phyloP scores from a whole-genome alignment of 2,329 filamentous ascomycete species.

The Paecilomyces fulvus region DNA sequence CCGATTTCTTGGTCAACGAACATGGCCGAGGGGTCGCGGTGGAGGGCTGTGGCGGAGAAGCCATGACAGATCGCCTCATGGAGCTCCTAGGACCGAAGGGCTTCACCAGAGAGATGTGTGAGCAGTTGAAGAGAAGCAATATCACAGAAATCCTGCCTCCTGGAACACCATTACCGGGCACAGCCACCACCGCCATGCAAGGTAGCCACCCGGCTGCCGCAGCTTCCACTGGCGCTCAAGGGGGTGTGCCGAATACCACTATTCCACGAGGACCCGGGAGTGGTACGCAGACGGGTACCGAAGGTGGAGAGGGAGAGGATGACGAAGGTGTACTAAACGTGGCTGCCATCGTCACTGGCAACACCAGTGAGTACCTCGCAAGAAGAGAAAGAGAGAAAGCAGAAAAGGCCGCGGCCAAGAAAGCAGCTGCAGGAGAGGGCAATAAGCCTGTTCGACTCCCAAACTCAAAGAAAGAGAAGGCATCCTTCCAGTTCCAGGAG shows the following conservation, averaged over 20 bases:
- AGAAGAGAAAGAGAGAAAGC: slow-evolving; percentile 56
- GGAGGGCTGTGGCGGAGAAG: slow-evolving; percentile 70
- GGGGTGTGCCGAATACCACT: slow-evolving; percentile 31
- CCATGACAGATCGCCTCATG: slow-evolving; percentile 67
- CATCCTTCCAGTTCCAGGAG: slow-evolving; percentile 55
- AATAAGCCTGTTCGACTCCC: slow-evolving; percentile 45
- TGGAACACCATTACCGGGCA: slow-evolving; percentile 46
- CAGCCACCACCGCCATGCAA: slow-evolving; percentile 32
- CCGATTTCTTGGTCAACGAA: slow-evolving; percentile 70
- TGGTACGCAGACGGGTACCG: slow-evolving; percentile 47
- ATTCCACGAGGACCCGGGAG: slow-evolving; percentile 46
- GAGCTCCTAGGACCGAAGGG: slow-evolving; percentile 54
- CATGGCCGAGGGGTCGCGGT: slow-evolving; percentile 54
- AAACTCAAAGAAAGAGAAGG: slow-evolving; percentile 52
- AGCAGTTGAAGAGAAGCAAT: slow-evolving; percentile 55
- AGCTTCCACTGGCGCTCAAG: slow-evolving; percentile 46
- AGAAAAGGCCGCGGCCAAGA: slow-evolving; percentile 47
- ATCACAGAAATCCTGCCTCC: slow-evolving; percentile 54
- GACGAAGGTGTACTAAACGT: slow-evolving; percentile 58
- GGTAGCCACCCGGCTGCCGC: slow-evolving; percentile 47
- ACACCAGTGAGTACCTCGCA: slow-evolving; percentile 54
- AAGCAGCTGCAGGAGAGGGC: slow-evolving; percentile 37
- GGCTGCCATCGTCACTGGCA: slow-evolving; percentile 56
- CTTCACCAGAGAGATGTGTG: slow-evolving; percentile 55
- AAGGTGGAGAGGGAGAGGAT: slow-evolving; percentile 42